Base-by-base conservation (phyloP, 371 early-diverging fungal genomes). In the Mycotypha africana region DNA sequence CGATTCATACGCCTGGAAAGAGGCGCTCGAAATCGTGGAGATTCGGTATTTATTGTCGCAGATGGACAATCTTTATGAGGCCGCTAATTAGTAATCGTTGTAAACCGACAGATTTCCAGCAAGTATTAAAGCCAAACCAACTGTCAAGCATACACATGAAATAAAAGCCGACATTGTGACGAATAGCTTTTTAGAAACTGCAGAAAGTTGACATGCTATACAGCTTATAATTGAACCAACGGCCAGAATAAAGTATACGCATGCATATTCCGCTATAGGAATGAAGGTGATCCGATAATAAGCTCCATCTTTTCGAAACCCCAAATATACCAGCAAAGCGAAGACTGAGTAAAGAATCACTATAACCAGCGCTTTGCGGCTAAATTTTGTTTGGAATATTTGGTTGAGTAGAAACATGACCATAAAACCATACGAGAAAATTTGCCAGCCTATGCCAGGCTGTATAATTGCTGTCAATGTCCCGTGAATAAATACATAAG, bases 401-500 rank as follows among this genome's bases (percentile, higher is more conserved):
- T 70, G 71, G 22, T 66, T 64, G 4, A 64, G 16, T 9, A 70
- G 21, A 33, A 70, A 70, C 22, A 70, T 45, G 2, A 54, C 32
- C 22, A 53, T 49, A 20, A 70, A 70, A 2, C 71, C 71, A 37
- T 59, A 70, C 1, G 62, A 56, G 22, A 70, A 70, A 12, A 70
- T 61, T 37, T 66, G 67, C 71, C 71, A 70, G 22, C 54, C 61
- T 30, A 41, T 49, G 6, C 71, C 71, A n/a, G 62, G 67, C 42
- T 70, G 71, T 45, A 48, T 55, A 0, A 70, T n/a, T 9, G 71
- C 71, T 8, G 71, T 70, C 2, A 66, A 16, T 9, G 62, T 53
- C 0, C 71, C 71, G 44, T 70, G 67, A 11, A 70, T 42, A 54
- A 66, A 66, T 0, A 70, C 71, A 58, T 62, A 67, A 2, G 49